Conservation (phyloP, 2,329 filamentous ascomycete species). For the Endothia cerciana region DNA sequence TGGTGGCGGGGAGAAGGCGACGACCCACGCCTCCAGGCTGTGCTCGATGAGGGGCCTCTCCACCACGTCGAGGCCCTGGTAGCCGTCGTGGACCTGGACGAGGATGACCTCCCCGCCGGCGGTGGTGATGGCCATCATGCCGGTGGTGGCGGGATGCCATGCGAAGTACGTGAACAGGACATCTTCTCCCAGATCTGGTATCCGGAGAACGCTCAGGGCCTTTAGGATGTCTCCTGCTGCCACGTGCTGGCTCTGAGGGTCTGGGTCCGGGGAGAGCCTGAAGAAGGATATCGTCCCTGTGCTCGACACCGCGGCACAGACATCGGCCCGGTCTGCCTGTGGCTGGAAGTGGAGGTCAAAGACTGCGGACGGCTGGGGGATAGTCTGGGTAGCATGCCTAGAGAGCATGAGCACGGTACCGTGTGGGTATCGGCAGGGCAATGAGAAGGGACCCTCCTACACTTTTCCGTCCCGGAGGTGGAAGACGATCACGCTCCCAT, state of each 20-base stretch:
- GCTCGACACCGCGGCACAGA: constrained; percentile 78
- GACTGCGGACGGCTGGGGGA: constrained; percentile 71
- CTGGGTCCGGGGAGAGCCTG: constrained; percentile 45
- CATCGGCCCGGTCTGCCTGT: constrained; percentile 45
- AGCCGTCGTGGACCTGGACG: constrained; percentile 50
- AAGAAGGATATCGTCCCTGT: constrained; percentile 73
- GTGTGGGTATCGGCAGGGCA: constrained; percentile 11
- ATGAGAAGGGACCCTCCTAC: constrained; percentile 55
- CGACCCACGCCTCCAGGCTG: constrained; percentile 74
- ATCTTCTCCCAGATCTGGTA: constrained; percentile 55
- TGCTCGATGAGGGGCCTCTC: constrained; percentile 51
- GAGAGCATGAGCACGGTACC: constrained; percentile 30
- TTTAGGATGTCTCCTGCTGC: constrained; percentile 34
- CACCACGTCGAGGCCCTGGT: constrained; percentile 41
- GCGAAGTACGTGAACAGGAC: constrained; percentile 72
- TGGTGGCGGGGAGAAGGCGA: constrained; percentile 57
- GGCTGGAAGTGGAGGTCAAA: constrained; percentile 84
- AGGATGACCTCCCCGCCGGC: constrained; percentile 68
- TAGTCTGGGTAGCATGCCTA: constrained; percentile 61
- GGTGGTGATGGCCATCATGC: constrained; percentile 70
- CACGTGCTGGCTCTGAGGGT: not conserved
- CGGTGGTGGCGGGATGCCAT: constrained; percentile 65
- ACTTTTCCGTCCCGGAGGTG: constrained; percentile 54
- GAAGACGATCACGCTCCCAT: constrained; percentile 75
- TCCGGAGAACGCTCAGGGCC: constrained; percentile 49